These are phyloP conservation scores for Afroboletus lepidellus DNA, from an alignment of 1,284 basidiomycete genomes.

Conservation along the genomic window DNA sequence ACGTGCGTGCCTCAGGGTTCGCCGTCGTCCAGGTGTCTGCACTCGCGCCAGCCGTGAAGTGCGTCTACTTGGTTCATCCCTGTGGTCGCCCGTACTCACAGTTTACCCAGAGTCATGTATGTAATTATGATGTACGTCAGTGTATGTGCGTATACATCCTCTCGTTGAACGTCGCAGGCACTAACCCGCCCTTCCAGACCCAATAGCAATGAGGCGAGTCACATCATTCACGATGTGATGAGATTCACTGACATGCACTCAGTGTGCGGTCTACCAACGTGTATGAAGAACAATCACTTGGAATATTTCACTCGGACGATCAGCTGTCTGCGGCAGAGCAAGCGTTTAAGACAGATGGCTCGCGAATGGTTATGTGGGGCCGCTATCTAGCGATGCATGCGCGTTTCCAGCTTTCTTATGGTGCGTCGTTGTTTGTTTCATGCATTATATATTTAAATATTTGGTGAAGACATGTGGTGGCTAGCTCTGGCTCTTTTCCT, in stretches of 20 bases:
- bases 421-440: slow-evolving; percentile 37
- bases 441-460: neutral
- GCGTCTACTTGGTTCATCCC: slow-evolving; percentile 29
- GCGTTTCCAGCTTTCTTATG: slow-evolving; percentile 85
- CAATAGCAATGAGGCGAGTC: slow-evolving; percentile 69
- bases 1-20: slow-evolving; percentile 90
- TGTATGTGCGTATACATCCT: slow-evolving; percentile 51
- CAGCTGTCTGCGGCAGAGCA: slow-evolving; percentile 48
- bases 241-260: slow-evolving; percentile 3
- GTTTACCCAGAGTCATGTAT: slow-evolving; percentile 65
- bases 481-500: slow-evolving; percentile 74
- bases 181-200: slow-evolving; percentile 43
- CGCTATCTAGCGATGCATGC: slow-evolving; percentile 78
- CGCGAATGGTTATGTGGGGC: slow-evolving; percentile 67
- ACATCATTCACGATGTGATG: neutral
- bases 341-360: slow-evolving; percentile 45
- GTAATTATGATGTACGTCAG: slow-evolving; percentile 88
- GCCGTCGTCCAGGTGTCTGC: slow-evolving; percentile 68
- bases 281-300: slow-evolving; percentile 89
- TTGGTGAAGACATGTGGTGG: slow-evolving; percentile 83
- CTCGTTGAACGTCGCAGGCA: neutral
- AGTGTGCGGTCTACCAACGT: slow-evolving; percentile 98
- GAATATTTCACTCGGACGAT: slow-evolving; percentile 62
- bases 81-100: slow-evolving; percentile 3
- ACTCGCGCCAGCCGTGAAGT: slow-evolving; percentile 85